Evolutionary conservation across 2,329 filamentous ascomycete genomes (phyloP), one percentile per base, ranked within the genome.

Genomic region (Arachnopeziza araneosa): DNA sequence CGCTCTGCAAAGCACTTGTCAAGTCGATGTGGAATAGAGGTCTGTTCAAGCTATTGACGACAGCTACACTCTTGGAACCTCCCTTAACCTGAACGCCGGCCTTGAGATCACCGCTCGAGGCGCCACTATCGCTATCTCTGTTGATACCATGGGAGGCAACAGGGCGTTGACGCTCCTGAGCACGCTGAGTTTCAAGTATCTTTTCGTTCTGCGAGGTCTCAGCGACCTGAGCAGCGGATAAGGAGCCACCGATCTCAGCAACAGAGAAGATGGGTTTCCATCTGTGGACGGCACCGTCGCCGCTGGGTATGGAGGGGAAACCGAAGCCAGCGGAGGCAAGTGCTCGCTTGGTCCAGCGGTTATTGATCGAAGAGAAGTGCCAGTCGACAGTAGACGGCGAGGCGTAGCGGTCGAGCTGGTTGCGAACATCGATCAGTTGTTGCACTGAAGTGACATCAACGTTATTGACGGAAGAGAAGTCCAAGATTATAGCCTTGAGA

Each of bases 251-350:
- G 64, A 96, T 86, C 71, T 96, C 91, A 1, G 93, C 91, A 23
- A 98, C 91, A 70, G 86, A 92, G 79, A 96, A 98, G 65, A 98
- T 92, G n/a, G 92, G 90, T 73, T 91, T 93, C 93, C 93, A 98
- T 61, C 90, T 83, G 64, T 84, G 58, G 75, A 77, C 7, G 73
- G 73, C 24, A 14, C 55, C 62, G n/a, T 65, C 66, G 22, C 50
- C 53, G 1, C 57, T 54, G 17, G 78, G 79, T 14, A 77, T 69
- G 0, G 85, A 84, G 1, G 91, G 92, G 72, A 89, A 92, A 1
- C 93, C 93, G 70, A 98, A 98, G 14, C 93, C 93, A 24, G 89
- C 93, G 1, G 90, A 85, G 3, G 88, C 88, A 51, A 98, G 85
- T 4, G 91, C 93, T 32, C 92, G 89, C 78, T 96, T 96, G 24